A percentile compares a stretch with the other conserved stretches of the same genome.
Conservation (phyloP, 148 eudicot species). For the Rhododendron ferrugineum region DNA sequence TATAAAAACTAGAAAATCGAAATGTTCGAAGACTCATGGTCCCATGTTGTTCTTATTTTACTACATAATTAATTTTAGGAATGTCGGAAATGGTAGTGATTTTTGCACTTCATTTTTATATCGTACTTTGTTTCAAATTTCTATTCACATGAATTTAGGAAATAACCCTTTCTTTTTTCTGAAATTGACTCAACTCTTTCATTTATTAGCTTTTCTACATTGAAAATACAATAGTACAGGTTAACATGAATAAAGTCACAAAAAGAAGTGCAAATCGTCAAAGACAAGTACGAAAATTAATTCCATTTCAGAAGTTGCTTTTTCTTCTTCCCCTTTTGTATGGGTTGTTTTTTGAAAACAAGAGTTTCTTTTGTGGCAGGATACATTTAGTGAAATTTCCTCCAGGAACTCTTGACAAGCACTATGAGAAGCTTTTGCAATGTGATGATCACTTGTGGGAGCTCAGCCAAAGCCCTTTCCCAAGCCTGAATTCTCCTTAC, state of each 20-base stretch:
- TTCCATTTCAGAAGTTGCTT: background rate
- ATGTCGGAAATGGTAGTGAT: background rate
- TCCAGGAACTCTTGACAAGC: constrained; percentile 25
- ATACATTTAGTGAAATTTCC: constrained; percentile 25
- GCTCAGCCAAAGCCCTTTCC: constrained; percentile 17
- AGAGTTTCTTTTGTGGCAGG: constrained; percentile 9
- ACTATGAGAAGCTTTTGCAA: constrained; percentile 29
- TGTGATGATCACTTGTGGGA: constrained; percentile 17
- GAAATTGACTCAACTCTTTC: background rate
- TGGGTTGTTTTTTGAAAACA: background rate
- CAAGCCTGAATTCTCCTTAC: background rate
- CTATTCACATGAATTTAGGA: background rate
- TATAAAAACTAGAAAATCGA: background rate
- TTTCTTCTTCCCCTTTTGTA: background rate
- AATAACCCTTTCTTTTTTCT: too few species aligned
- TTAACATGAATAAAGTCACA: background rate
- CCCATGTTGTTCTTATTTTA: background rate
- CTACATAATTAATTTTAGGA: background rate
- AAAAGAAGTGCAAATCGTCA: background rate
- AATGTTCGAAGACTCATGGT: background rate
- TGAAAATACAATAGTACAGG: background rate
- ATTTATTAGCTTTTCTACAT: background rate
- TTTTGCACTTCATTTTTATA: background rate
- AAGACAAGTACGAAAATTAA: background rate
- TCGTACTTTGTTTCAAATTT: background rate